Conservation (phyloP, 768 basidiomycete genomes). For the Trametes cinnabarina region DNA sequence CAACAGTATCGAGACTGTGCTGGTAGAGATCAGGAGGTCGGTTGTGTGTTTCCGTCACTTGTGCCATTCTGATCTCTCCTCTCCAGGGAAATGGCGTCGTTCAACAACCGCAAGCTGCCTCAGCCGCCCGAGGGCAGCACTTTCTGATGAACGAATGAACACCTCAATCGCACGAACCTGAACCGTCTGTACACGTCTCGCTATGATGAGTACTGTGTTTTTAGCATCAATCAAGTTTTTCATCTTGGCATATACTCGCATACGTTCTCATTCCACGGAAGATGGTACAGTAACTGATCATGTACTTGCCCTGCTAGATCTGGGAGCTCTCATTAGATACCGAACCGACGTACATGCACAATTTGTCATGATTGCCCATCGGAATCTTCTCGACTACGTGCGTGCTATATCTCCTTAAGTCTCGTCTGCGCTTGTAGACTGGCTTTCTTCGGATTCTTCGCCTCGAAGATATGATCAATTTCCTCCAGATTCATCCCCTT, state of each 20-base stretch:
- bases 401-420: neutral
- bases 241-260: neutral
- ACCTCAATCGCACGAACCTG: neutral
- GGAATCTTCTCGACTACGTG: neutral
- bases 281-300: neutral
- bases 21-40: slow-evolving; percentile 92
- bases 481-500: slow-evolving; percentile 41
- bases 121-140: slow-evolving; percentile 89
- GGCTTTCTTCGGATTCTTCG: slow-evolving; percentile 17
- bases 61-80: neutral
- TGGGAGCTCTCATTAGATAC: neutral
- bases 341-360: neutral
- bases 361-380: neutral
- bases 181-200: slow-evolving; percentile 11
- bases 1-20: slow-evolving; percentile 79
- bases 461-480: slow-evolving; percentile 22
- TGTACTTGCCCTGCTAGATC: neutral
- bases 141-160: slow-evolving; percentile 41
- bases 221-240: slow-evolving; percentile 16
- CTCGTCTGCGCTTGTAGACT: neutral
- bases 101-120: slow-evolving; percentile 88
- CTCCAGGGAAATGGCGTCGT: slow-evolving; percentile 88
- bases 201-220: slow-evolving; percentile 19
- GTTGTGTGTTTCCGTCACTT: slow-evolving; percentile 24
- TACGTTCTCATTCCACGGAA: neutral